A percentile compares a stretch with the other conserved stretches of the same genome.
phyloP scores from a whole-genome alignment of 2,329 filamentous ascomycete genomes.

The Fusarium secorum region DNA sequence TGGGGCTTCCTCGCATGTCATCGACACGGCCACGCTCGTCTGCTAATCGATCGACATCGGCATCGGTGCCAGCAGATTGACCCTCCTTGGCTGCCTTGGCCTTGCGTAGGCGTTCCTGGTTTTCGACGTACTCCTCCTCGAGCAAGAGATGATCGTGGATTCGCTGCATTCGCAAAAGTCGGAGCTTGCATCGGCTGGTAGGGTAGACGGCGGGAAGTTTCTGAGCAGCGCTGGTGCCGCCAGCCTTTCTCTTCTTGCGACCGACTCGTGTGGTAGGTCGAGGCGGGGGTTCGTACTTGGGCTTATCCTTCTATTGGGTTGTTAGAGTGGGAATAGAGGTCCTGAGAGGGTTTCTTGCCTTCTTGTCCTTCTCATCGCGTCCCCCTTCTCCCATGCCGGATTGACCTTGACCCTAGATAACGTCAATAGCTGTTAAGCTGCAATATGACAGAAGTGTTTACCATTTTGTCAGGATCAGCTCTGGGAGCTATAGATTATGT shows the following conservation, averaged over 20 bases:
- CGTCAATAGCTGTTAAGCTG: conserved; percentile 26
- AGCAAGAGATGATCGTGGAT: conserved; percentile 97
- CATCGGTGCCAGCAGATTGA: conserved; percentile 73
- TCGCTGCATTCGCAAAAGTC: conserved; percentile 96
- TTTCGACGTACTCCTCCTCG: conserved; percentile 98
- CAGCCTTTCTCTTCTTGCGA: conserved; percentile 97
- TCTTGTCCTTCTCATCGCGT: conserved; percentile 91
- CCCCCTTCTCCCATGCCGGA: conserved; percentile 88
- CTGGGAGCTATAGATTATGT: conserved; percentile 35
- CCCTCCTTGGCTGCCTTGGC: conserved; percentile 83
- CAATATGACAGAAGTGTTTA: conserved; percentile 16
- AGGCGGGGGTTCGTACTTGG: conserved; percentile 98
- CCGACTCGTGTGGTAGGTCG: conserved; percentile 96
- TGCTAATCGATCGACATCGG: conserved; percentile 81
- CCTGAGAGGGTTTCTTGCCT: conserved; percentile 62
- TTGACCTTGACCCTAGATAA: conserved; percentile 76
- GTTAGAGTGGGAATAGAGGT: conserved; percentile 25
- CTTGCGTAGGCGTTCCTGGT: conserved; percentile 94
- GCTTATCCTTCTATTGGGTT: conserved; percentile 88
- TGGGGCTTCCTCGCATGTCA: conserved; percentile 97
- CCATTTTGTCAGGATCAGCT: conserved; percentile 49
- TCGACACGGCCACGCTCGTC: conserved; percentile 95
- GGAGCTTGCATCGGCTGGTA: conserved; percentile 95
- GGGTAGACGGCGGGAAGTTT: conserved; percentile 95
- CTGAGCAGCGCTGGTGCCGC: conserved; percentile 90